Evolutionary conservation across 495 filamentous ascomycete species (phyloP), one percentile per base, ranked within the genome.

Genomic region (Neurospora sp.): DNA sequence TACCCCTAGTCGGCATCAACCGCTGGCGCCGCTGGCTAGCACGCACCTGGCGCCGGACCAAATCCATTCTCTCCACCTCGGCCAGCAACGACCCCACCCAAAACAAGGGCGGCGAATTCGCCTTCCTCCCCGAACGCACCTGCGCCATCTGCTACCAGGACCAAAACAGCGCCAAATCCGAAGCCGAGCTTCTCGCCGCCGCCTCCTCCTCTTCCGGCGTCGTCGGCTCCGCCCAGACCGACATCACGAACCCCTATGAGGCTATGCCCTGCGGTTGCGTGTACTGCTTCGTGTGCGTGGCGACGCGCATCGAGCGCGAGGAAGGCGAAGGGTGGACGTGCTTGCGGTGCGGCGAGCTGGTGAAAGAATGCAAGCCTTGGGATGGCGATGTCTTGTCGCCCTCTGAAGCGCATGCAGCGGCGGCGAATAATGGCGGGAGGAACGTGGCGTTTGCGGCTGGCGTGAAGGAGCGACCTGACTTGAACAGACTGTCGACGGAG

Each of bases 71-170:
- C 76, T 86, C 84, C 69, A 81, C 83, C 12, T 76, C 75, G 37
- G 65, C 70, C 6, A 31, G 22, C 53, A 82, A 78, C 22, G 79
- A 81, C 5, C 77, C 70, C 41, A 78, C 80, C n/a, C 85, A 88
- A 69, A 86, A 44, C 6, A 44, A 88, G 73, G 89, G 87, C 72
- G 94, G 94, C 39, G 93, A 97, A 76, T 88, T 93, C 65, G 85
- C 87, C 0, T 97, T 95, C 81, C 86, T 99, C 40, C 96, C 95
- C 0, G 94, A 98, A 78, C 85, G 96, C 61, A 98, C 95, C 2
- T 99, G 96, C 80, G 96, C 94, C n/a, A 97, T 99, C 72, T 99
- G 96, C 82, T 97, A 97, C 79, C 89, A 93, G 72, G 94, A 96
- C 75, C 93, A 96, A 76, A 98, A 96, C 76, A 89, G 91, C 12